Conservation (phyloP, 305 asterid species). For the Fraxinus albicans region DNA sequence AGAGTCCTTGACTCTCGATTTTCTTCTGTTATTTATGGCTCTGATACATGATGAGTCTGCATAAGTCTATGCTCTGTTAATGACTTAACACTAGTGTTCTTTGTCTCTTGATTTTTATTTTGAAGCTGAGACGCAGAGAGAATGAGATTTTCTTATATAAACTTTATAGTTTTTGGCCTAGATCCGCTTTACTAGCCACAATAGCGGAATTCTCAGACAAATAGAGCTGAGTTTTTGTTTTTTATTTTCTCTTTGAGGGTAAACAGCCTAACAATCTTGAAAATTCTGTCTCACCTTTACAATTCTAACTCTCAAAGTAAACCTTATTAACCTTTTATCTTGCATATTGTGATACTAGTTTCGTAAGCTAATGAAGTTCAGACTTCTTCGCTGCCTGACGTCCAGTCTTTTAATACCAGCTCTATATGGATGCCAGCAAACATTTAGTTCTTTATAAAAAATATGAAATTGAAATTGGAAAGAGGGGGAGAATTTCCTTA, state of each 20-base stretch:
- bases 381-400: conserved; percentile 6
- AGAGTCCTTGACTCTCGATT: neutral
- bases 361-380: neutral
- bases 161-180: neutral
- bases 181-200: neutral
- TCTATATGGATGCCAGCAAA: neutral
- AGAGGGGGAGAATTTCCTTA: conserved; percentile 16
- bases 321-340: neutral
- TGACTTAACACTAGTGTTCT: neutral
- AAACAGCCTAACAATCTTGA: neutral
- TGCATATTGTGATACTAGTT: neutral
- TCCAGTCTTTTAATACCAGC: conserved; percentile 15
- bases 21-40: neutral
- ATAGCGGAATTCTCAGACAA: neutral
- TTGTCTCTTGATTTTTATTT: neutral
- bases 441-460: neutral
- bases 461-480: conserved; percentile 6
- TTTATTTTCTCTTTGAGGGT: neutral
- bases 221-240: neutral
- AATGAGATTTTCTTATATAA: neutral
- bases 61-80: neutral
- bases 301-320: neutral
- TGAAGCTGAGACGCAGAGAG: neutral
- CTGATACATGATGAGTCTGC: neutral
- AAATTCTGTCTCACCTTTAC: neutral